These are phyloP conservation scores for Colletotrichum sp. DNA, from an alignment of 2,329 filamentous ascomycete genomes.

Conservation along the genomic window DNA sequence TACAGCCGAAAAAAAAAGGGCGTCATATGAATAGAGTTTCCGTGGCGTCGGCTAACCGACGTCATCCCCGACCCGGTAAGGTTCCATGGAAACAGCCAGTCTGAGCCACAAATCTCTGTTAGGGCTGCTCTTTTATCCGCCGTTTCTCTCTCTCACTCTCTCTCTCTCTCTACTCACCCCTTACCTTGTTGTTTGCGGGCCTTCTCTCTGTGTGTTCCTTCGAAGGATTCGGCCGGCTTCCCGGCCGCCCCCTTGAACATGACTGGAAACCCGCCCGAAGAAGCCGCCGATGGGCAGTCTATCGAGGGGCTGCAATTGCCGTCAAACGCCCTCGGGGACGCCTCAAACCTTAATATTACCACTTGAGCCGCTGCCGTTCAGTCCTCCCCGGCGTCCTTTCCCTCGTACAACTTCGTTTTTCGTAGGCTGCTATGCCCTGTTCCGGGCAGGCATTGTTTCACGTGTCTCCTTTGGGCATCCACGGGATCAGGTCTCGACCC, in stretches of 20 bases:
- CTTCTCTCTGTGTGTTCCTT: neutral
- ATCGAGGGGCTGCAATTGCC: neutral
- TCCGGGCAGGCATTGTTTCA: slow-evolving; percentile 8
- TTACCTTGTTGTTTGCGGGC: neutral
- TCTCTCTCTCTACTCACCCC: neutral
- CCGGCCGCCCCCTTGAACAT: neutral
- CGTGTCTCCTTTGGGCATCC: neutral
- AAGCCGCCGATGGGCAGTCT: neutral
- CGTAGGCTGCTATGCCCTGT: neutral
- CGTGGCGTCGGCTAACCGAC: slow-evolving; percentile 11
- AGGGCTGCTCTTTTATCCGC: neutral
- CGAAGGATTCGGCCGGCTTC: neutral
- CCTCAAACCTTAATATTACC: neutral
- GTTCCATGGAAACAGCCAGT: slow-evolving; percentile 7
- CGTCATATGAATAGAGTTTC: slow-evolving; percentile 18
- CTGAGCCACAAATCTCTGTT: slow-evolving; percentile 8
- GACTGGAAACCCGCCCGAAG: neutral
- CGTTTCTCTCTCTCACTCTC: neutral
- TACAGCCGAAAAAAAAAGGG: neutral
- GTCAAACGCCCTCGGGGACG: slow-evolving; percentile 2
- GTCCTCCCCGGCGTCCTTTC: neutral
- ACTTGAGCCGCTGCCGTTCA: neutral
- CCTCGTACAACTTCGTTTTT: neutral
- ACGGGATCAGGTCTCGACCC: neutral
- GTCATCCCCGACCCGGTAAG: neutral